These are phyloP conservation scores for Colletotrichum sp. DNA, from an alignment of 2,329 filamentous ascomycete species.

Conservation along the genomic window DNA sequence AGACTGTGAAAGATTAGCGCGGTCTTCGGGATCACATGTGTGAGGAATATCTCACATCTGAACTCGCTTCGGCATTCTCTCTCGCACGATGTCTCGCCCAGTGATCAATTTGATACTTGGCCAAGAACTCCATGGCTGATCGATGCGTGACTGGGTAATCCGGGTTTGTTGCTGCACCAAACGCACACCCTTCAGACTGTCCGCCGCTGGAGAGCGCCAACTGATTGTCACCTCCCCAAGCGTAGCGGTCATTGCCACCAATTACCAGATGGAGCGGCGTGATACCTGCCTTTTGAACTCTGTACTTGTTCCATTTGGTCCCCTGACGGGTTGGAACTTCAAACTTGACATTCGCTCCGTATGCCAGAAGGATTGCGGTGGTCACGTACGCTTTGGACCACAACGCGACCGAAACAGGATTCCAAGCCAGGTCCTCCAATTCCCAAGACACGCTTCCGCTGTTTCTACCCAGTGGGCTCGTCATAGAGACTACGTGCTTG, in stretches of 20 bases:
- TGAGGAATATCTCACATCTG: not conserved
- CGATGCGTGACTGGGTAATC: not conserved
- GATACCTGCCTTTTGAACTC: not conserved
- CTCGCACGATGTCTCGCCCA: not conserved
- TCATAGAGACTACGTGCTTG: not conserved
- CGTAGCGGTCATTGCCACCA: not conserved
- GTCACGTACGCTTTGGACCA: not conserved
- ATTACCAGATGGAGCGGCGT: not conserved
- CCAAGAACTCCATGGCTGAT: not conserved
- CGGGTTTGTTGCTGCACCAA: not conserved
- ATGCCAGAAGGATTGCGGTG: not conserved
- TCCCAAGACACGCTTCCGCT: not conserved
- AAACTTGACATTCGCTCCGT: not conserved
- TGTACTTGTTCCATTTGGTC: not conserved
- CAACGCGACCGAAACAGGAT: not conserved
- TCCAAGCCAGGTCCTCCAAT: not conserved
- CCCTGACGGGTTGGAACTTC: not conserved
- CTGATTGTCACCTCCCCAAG: not conserved
- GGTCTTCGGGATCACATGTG: not conserved
- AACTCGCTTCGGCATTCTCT: not conserved
- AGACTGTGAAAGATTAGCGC: not conserved
- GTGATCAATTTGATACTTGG: not conserved
- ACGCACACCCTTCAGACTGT: not conserved
- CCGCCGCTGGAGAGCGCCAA: not conserved
- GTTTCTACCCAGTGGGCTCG: not conserved